Evolutionary conservation across 2,329 filamentous ascomycete species (phyloP).

Genomic region (Penicillium sp.): DNA sequence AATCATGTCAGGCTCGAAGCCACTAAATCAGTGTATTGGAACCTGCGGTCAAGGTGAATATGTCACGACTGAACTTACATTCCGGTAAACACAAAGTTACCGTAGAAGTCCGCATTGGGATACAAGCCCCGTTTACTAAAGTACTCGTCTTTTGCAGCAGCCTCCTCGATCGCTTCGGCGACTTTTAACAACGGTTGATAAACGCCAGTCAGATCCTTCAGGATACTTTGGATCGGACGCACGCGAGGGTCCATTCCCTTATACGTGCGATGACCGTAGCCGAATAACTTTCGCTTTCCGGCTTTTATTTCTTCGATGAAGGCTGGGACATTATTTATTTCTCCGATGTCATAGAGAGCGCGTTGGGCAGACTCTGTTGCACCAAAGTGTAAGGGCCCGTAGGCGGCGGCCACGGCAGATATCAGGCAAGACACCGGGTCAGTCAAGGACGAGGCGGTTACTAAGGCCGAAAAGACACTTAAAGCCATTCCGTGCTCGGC

Average conservation of each 20-base stretch:
- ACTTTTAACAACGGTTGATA: conserved; percentile 23
- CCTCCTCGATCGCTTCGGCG: conserved; percentile 26
- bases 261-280: conserved; percentile 34
- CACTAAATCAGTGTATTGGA: conserved; percentile 12
- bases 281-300: conserved; percentile 28
- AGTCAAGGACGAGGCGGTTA: conserved; percentile 56
- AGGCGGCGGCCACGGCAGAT: conserved; percentile 53
- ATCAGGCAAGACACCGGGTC: conserved; percentile 56
- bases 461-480: conserved; percentile 54
- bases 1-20: conserved; percentile 30
- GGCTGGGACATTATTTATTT: conserved; percentile 25
- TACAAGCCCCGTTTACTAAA: conserved; percentile 34
- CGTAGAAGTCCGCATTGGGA: conserved; percentile 48
- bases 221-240: conserved; percentile 23
- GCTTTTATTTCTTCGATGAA: conserved; percentile 31
- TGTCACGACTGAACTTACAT: conserved; percentile 28
- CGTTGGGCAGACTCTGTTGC: conserved; percentile 58
- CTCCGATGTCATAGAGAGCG: conserved; percentile 22
- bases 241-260: conserved; percentile 31
- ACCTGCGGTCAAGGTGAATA: neutral
- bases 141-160: conserved; percentile 28
- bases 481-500: conserved; percentile 60
- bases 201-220: conserved; percentile 20
- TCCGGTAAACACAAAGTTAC: conserved; percentile 43
- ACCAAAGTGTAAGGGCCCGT: conserved; percentile 59